Evolutionary conservation across 495 filamentous ascomycete genomes (phyloP), one percentile per base, ranked within the genome.

Genomic region (Entonaema liquescens): DNA sequence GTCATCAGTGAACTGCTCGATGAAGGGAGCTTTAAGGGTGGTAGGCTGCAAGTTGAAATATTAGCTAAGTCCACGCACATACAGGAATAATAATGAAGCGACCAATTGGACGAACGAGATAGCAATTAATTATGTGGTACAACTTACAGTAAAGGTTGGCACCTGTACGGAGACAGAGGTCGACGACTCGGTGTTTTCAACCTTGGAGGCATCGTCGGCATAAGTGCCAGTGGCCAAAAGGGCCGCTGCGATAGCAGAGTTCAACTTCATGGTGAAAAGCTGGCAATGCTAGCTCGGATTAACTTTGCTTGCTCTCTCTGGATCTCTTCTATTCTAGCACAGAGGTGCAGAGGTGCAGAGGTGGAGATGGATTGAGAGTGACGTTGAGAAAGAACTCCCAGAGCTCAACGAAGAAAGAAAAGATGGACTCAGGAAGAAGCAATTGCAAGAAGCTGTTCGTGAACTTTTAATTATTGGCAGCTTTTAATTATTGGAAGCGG

Each of bases 1-100:
- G 82, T 91, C 95, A 65, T 93, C 89, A 80, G 92, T 97, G 86
- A 99, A 99, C 81, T 99, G 96, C 84, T 99, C 96, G 63, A 98
- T 82, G 89, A 99, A 98, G 42, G 93, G 92, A 67, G 91, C 96
- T 81, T 98, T 92, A 76, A 98, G 82, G 61, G 85, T 85, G 57
- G 92, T 90, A 56, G 96, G 95, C 95, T 98, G 64, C 57, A 38
- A 57, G 28, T n/a, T n/a, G 44, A 33, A 59, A 23, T 35, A 49
- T 83, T 60, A 83, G 79, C 67, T 77, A 65, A 21, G 55, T 8
- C n/a, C n/a, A n/a, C n/a, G n/a, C n/a, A n/a, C 35, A 33, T 47
- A 28, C 35, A 11, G 7, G 6, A 21, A 12, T 19, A 50, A 15
- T 35, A 19, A 26, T 61, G 65, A 65, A 58, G 59, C 29, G 1